Percentiles rank a stretch among this genome's conserved stretches.
Evolutionary conservation across 345 rosid species (phyloP).

Genomic region (Brassica incana): DNA sequence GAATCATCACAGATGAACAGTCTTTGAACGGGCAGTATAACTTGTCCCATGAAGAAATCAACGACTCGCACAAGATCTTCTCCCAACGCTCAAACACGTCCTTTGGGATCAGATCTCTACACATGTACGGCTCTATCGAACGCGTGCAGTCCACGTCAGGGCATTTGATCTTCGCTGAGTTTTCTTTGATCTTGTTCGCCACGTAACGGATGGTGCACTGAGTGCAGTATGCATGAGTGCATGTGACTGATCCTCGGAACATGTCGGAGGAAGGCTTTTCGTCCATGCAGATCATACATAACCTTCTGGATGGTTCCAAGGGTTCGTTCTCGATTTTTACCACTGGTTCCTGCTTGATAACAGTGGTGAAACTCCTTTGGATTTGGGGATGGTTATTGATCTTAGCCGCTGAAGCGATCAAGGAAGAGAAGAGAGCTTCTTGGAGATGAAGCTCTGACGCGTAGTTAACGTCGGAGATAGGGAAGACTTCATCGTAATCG

Average conservation of each 20-base stretch:
- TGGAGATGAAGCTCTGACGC: slow-evolving; percentile 47
- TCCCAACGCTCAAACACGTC: slow-evolving; percentile 60
- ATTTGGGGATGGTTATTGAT: neutral
- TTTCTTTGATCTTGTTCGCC: slow-evolving; percentile 39
- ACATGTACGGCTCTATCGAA: slow-evolving; percentile 48
- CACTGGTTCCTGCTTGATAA: neutral
- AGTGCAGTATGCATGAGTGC: slow-evolving; percentile 56
- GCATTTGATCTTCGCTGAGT: slow-evolving; percentile 42
- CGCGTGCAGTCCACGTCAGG: slow-evolving; percentile 53
- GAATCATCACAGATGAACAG: slow-evolving; percentile 58
- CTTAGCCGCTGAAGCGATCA: neutral
- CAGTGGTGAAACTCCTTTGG: neutral
- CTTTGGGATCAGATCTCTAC: slow-evolving; percentile 45
- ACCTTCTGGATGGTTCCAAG: slow-evolving; percentile 38
- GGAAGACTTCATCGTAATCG: slow-evolving; percentile 40
- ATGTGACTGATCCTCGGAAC: slow-evolving; percentile 37
- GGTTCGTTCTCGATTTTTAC: slow-evolving; percentile 12
- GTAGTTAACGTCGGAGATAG: slow-evolving; percentile 51
- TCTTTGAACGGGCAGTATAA: slow-evolving; percentile 75
- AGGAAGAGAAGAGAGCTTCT: slow-evolving; percentile 47
- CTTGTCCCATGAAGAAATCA: slow-evolving; percentile 41
- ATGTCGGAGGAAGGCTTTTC: slow-evolving; percentile 43
- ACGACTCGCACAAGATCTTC: slow-evolving; percentile 45
- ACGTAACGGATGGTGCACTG: slow-evolving; percentile 55
- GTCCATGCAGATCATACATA: slow-evolving; percentile 64